phyloP scores from a whole-genome alignment of 2,329 filamentous ascomycete genomes.

The Cladophialophora carrionii region DNA sequence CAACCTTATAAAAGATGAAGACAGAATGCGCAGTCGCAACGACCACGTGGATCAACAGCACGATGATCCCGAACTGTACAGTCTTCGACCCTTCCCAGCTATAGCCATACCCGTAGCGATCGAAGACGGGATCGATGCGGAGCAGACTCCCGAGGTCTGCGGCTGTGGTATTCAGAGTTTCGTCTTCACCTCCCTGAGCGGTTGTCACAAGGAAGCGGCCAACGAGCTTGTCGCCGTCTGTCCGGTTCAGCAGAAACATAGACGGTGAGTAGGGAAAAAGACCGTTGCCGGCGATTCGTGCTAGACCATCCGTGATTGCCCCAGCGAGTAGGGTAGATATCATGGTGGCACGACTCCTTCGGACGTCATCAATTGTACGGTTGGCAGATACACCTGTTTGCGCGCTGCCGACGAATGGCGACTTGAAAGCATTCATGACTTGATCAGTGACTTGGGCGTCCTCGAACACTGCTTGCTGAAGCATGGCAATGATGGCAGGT shows the following conservation, averaged over 20 bases:
- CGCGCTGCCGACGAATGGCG: slow-evolving; percentile 19
- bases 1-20: slow-evolving; percentile 26
- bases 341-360: slow-evolving; percentile 23
- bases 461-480: slow-evolving; percentile 13
- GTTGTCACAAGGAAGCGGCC: slow-evolving; percentile 26
- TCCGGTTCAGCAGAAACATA: slow-evolving; percentile 32
- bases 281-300: slow-evolving; percentile 29
- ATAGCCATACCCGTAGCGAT: slow-evolving; percentile 32
- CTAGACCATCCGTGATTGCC: slow-evolving; percentile 28
- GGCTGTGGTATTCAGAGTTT: slow-evolving; percentile 24
- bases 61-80: slow-evolving; percentile 29
- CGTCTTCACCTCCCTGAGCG: slow-evolving; percentile 28
- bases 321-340: slow-evolving; percentile 29
- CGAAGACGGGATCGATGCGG: slow-evolving; percentile 28
- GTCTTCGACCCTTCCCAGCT: slow-evolving; percentile 26
- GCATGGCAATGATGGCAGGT: slow-evolving; percentile 25
- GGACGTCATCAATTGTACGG: slow-evolving; percentile 18
- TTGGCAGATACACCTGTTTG: slow-evolving; percentile 1
- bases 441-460: slow-evolving; percentile 10
- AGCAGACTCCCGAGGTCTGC: slow-evolving; percentile 24
- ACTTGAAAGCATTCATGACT: slow-evolving; percentile 25
- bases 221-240: slow-evolving; percentile 22
- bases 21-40: slow-evolving; percentile 20
- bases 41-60: slow-evolving; percentile 26
- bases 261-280: slow-evolving; percentile 29